Conservation (phyloP, 352 stramenopile genomes). For the Thalassiosira mediterranea region DNA sequence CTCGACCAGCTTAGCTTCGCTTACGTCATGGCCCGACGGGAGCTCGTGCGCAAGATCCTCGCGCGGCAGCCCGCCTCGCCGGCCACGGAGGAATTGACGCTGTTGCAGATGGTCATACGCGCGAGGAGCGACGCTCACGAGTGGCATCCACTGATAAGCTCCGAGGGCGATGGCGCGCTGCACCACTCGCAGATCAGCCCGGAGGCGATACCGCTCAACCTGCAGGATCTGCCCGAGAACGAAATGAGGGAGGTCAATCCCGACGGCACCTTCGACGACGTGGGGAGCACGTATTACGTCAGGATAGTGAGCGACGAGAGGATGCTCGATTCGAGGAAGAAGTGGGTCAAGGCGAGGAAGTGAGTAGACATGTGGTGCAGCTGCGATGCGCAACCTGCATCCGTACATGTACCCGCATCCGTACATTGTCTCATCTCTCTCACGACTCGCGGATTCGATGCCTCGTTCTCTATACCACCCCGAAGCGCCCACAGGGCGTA, state of each 20-base stretch:
- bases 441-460: no score
- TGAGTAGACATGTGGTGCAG: background rate
- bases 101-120: slow-evolving; percentile 41
- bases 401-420: no score
- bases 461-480: no score
- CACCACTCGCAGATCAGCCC: slow-evolving; percentile 58
- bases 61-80: slow-evolving; percentile 19
- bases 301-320: slow-evolving; percentile 74
- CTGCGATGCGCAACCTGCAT: no score
- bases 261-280: slow-evolving; percentile 16
- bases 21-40: slow-evolving; percentile 68
- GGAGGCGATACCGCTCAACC: slow-evolving; percentile 51
- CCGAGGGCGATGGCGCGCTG: slow-evolving; percentile 30
- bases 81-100: slow-evolving; percentile 15
- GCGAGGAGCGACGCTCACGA: slow-evolving; percentile 63
- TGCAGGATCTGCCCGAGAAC: slow-evolving; percentile 45
- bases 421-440: no score
- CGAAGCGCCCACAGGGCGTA: no score
- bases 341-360: slow-evolving; percentile 41
- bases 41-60: slow-evolving; percentile 61
- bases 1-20: slow-evolving; percentile 79
- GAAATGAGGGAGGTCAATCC: slow-evolving; percentile 41
- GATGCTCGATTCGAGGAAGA: slow-evolving; percentile 62
- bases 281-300: slow-evolving; percentile 55
- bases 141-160: slow-evolving; percentile 64